Evolutionary conservation across 2,329 filamentous ascomycete genomes (phyloP).

Genomic region (Ceratocystis papillata): DNA sequence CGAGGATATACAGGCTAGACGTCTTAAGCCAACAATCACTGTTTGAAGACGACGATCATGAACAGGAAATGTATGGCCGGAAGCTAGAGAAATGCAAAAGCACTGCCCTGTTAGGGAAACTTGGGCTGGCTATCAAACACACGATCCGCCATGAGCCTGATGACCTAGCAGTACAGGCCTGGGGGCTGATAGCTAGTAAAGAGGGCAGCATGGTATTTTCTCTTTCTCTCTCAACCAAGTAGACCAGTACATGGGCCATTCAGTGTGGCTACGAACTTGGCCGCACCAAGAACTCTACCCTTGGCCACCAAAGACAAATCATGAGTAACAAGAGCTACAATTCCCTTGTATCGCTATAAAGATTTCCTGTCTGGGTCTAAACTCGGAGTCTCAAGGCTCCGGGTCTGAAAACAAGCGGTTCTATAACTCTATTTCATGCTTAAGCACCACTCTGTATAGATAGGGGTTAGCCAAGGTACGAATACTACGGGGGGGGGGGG

Average conservation of each 20-base stretch:
- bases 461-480: not conserved
- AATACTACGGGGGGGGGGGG: not conserved
- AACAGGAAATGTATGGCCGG: not conserved
- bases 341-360: not conserved
- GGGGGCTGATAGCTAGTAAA: no score
- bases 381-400: slow-evolving; percentile 10
- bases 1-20: not conserved
- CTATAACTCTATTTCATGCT: not conserved
- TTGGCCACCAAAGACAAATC: no score
- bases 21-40: not conserved
- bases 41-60: slow-evolving; percentile 10
- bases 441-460: not conserved
- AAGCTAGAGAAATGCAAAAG: not conserved
- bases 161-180: not conserved
- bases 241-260: no score
- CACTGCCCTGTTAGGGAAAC: slow-evolving; percentile 9
- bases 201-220: no score
- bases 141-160: not conserved
- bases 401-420: slow-evolving; percentile 3
- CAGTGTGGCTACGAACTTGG: no score
- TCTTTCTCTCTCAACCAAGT: no score
- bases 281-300: no score
- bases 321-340: no score
- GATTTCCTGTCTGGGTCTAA: not conserved
- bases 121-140: slow-evolving; percentile 7